Evolutionary conservation across 805 yeast species (phyloP), one percentile per base, ranked within the genome.

Genomic region (Candida hispaniensis): DNA sequence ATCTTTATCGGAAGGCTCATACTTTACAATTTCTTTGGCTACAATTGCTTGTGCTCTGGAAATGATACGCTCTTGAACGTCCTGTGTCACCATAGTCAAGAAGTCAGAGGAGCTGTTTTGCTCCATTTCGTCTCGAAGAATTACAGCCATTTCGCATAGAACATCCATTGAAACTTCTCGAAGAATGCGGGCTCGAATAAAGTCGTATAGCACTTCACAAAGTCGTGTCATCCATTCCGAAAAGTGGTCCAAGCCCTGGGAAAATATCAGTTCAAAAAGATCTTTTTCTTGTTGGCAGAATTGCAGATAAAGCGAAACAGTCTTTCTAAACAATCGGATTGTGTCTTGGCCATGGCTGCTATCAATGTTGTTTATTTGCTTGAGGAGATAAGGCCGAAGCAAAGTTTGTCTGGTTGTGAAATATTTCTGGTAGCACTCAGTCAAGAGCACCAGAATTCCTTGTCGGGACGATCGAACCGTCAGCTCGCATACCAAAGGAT

Each of bases 121-220:
- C n/a, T n/a, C n/a, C n/a, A n/a, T n/a, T 46, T 73, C 79, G 43
- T 72, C 73, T 39, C 74, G 79, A 17, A 85, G 58, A 19, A 82
- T 55, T 1, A 79, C 67, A 2, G 85, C 72, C 26, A 83, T 59
- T 48, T 83, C 93, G 56, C 94, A 81, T 14, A 91, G 58, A 7
- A 64, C 64, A 14, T 66, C 62, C 16, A 88, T 75, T 44, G 73
- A 75, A 9, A 67, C 61, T 51, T 86, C 96, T 40, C 77, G 69
- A 25, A 85, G 61, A 1, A 83, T 70, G 30, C 67, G 63, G 39
- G 73, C 69, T 43, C 95, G 65, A 20, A 82, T 52, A 2, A 64
- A 55, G 44, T 80, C 88, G 47, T 85, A 79, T 15, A 86, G 57
- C 0, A 94, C 91, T 21, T 83, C 94, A 18, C 81, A 62, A 3